Evolutionary conservation across 129 eudicot species (phyloP), one percentile per base, ranked within the genome.

Genomic region (Ambrosia trifida): DNA sequence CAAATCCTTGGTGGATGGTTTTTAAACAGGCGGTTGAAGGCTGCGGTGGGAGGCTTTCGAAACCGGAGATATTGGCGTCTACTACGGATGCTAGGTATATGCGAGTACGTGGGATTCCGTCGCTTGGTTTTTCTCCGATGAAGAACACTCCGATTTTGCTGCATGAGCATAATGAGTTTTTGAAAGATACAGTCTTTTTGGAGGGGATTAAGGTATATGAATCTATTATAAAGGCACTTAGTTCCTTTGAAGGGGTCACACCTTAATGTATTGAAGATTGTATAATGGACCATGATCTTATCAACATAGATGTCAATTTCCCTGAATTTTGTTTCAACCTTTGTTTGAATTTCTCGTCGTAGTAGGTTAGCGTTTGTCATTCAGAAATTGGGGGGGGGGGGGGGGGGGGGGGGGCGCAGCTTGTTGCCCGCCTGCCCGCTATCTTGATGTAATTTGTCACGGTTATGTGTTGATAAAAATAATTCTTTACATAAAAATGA

Each of bases 121-220:
- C 95, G 3, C 41, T 93, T 58, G 98, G 98, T 53, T 93, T 93
- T 79, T 93, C 96, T 24, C 98, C 98, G 18, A 93, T 93, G 98
- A 87, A 81, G 83, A 87, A 85, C 58, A 89, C 98, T 28, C 95
- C 95, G 2, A 87, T 93, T 47, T 82, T 93, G 71, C 98, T 89
- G 56, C 98, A 93, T 17, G 98, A 89, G 43, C 98, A 93, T 77
- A 83, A 93, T 54, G 98, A 93, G 95, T 80, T 62, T 71, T 62
- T 93, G 70, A 69, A 76, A 72, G 98, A 87, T 51, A 73, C 79
- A 1, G 83, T 90, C 11, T 93, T 77, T 65, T 53, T 93, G 81
- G 95, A 84, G 67, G 98, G 98, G 76, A 93, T 93, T 41, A 85
- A 85, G 78, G 93, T 93, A 6, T 93, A 93, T 75, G 90, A 87